Conservation (phyloP, 495 filamentous ascomycete species). For the Entonaema liquescens region DNA sequence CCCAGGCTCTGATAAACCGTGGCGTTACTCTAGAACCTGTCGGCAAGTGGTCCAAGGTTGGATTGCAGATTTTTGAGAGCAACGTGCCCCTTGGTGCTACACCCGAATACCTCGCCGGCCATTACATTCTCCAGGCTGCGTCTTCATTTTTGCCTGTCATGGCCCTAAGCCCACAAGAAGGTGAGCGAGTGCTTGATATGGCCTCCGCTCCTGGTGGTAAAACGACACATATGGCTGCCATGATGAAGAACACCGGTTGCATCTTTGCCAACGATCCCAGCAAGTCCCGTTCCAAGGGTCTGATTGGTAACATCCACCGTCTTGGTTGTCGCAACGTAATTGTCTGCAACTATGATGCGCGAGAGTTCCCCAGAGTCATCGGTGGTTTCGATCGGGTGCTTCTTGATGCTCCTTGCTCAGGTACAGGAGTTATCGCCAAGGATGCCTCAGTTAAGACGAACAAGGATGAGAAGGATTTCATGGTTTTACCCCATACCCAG, state of each 20-base stretch:
- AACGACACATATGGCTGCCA: conserved; percentile 92
- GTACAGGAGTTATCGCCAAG: conserved; percentile 86
- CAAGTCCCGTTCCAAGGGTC: conserved; percentile 90
- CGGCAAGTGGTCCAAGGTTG: conserved; percentile 98
- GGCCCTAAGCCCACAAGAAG: conserved; percentile 92
- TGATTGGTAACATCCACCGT: conserved; percentile 98
- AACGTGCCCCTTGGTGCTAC: conserved; percentile 96
- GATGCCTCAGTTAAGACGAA: conserved; percentile 96
- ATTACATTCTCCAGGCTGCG: conserved; percentile 97
- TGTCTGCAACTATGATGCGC: conserved; percentile 92
- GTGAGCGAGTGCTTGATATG: conserved; percentile 88
- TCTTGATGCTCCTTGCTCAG: conserved; percentile 54
- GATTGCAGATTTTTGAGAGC: conserved; percentile 93
- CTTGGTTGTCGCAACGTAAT: conserved; percentile 92
- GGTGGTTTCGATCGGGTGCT: conserved; percentile 81
- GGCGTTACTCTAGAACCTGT: conserved; percentile 96
- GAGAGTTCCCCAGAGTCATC: conserved; percentile 90
- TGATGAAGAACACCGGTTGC: conserved; percentile 98
- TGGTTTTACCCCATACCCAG: conserved; percentile 88
- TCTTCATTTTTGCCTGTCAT: conserved; percentile 98
- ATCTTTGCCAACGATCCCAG: conserved; percentile 97
- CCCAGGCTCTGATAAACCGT: conserved; percentile 94
- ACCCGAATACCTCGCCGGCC: conserved; percentile 94
- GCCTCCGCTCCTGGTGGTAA: conserved; percentile 98
- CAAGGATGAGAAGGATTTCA: conserved; percentile 93